Conservation (phyloP, 169 alveolate species). For the Eimeria acervulina region DNA sequence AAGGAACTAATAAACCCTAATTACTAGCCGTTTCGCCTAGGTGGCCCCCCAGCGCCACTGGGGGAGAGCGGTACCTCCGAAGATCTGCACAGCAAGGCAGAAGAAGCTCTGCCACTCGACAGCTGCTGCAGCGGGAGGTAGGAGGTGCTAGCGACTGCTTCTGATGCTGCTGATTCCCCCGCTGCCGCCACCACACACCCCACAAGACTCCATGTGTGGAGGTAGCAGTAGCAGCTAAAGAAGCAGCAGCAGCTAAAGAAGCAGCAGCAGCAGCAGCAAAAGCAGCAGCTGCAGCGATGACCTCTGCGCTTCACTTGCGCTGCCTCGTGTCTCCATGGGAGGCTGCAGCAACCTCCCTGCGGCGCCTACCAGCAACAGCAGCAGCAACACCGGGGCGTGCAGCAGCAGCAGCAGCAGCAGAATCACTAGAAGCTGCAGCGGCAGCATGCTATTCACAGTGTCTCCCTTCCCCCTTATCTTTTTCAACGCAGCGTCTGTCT, state of each 20-base stretch:
- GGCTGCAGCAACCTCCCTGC: neutral
- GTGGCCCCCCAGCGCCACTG: too few relatives aligned
- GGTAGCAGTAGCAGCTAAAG: neutral
- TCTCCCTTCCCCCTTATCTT: neutral
- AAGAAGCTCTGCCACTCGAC: neutral
- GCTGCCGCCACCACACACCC: neutral
- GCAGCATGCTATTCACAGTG: neutral
- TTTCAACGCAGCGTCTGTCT: neutral
- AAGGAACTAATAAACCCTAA: too few relatives aligned
- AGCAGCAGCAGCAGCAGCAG: constrained; percentile 42
- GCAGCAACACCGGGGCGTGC: constrained; percentile 14
- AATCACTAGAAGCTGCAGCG: neutral
- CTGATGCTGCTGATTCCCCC: neutral
- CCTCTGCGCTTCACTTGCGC: neutral
- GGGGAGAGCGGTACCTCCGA: too few relatives aligned
- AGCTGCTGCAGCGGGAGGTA: neutral
- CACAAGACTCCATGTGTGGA: too few relatives aligned
- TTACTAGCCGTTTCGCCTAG: too few relatives aligned
- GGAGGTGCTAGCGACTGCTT: neutral
- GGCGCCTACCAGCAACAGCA: constrained; percentile 10
- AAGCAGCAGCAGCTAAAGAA: too few relatives aligned
- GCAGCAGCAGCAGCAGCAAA: neutral
- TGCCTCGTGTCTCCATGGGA: neutral
- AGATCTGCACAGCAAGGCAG: neutral
- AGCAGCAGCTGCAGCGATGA: constrained; percentile 8